phyloP scores from a whole-genome alignment of 345 rosid genomes.

The Eucalyptus pauciflora region DNA sequence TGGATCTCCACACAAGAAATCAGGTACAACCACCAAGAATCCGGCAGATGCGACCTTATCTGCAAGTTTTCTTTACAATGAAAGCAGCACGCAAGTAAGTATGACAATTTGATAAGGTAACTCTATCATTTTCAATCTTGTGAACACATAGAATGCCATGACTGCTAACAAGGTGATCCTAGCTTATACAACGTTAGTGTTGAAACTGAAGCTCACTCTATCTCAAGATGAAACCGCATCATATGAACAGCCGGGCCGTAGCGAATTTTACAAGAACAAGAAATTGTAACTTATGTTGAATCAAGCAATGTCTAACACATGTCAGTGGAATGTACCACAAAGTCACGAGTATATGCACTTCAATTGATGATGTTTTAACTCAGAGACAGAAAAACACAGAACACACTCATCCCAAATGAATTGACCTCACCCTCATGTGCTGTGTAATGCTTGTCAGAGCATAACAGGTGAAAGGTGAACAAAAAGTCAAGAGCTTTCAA shows the following conservation, averaged over 20 bases:
- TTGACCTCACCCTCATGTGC: background rate
- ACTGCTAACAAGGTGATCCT: background rate
- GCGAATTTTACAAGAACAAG: background rate
- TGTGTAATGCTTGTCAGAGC: background rate
- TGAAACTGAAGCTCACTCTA: background rate
- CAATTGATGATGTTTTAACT: background rate
- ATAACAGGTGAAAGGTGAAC: background rate
- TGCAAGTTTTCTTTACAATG: slow-evolving; percentile 14
- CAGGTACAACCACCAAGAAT: slow-evolving; percentile 19
- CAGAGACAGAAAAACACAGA: background rate
- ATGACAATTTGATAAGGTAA: background rate
- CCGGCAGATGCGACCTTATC: slow-evolving; percentile 24
- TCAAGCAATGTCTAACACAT: background rate
- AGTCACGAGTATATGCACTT: background rate
- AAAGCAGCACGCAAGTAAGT: background rate
- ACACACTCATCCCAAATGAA: background rate
- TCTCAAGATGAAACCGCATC: background rate
- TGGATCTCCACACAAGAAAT: background rate
- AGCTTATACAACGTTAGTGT: background rate
- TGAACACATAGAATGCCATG: background rate
- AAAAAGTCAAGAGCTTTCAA: background rate
- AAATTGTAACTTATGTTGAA: background rate
- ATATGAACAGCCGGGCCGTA: background rate
- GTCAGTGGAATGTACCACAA: background rate
- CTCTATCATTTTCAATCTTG: background rate